phyloP scores from a whole-genome alignment of 1,139 yeast species.

The Pichia sp. region DNA sequence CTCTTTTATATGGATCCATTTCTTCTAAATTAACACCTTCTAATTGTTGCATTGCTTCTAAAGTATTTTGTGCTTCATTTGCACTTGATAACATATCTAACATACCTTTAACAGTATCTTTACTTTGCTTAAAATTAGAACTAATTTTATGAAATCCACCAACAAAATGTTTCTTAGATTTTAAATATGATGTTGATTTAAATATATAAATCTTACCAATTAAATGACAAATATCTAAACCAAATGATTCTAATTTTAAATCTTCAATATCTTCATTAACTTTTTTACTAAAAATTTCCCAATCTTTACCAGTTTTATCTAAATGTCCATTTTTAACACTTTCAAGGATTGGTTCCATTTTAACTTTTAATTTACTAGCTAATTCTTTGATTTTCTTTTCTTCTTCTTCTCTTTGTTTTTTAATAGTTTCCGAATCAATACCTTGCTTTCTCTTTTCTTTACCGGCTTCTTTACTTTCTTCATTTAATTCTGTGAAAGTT shows the following conservation, averaged over 20 bases:
- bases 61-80: constrained; percentile 80
- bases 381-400: constrained; percentile 50
- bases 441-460: constrained; percentile 42
- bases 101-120: constrained; percentile 79
- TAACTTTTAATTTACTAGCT: constrained; percentile 39
- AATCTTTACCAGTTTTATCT: constrained; percentile 24
- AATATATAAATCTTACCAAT: constrained; percentile 72
- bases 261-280: constrained; percentile 59
- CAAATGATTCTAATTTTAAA: constrained; percentile 90
- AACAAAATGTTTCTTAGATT: constrained; percentile 75
- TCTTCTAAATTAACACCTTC: constrained; percentile 47
- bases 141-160: constrained; percentile 70
- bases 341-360: constrained; percentile 36
- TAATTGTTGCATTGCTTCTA: constrained; percentile 72
- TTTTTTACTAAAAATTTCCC: constrained; percentile 35
- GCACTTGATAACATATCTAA: constrained; percentile 81
- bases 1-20: constrained; percentile 45
- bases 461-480: constrained; percentile 21
- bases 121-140: constrained; percentile 79
- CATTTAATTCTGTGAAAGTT: constrained; percentile 13
- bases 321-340: constrained; percentile 29
- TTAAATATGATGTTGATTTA: constrained; percentile 53
- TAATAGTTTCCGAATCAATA: constrained; percentile 45
- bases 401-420: constrained; percentile 51
- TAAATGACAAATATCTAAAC: constrained; percentile 75